Percentiles rank a stretch among this genome's conserved stretches.
Conservation (phyloP, 2,329 filamentous ascomycete species). For the Ophiostoma triangulosporum region DNA sequence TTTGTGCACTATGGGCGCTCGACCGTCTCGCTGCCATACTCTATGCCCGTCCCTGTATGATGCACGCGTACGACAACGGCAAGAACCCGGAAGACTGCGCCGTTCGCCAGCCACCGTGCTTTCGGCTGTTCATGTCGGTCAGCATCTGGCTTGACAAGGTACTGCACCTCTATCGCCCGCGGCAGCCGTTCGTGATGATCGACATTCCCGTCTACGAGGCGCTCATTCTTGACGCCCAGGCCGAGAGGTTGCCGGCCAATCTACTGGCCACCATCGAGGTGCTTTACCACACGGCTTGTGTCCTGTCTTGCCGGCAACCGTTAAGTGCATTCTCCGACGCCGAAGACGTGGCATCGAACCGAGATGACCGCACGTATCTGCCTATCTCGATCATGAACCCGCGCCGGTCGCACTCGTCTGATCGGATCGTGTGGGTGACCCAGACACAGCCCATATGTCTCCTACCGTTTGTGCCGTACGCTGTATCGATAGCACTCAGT, state of each 20-base stretch:
- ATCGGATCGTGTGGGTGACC: conserved; percentile 42
- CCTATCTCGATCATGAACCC: conserved; percentile 37
- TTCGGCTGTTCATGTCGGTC: conserved; percentile 42
- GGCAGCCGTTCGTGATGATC: conserved; percentile 33
- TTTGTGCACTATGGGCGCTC: conserved; percentile 47
- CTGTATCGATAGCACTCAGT: conserved; percentile 45
- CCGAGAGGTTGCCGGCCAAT: conserved; percentile 33
- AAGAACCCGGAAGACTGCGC: conserved; percentile 39
- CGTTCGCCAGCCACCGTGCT: conserved; percentile 36
- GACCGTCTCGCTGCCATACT: conserved; percentile 46
- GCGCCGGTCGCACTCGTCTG: conserved; percentile 42
- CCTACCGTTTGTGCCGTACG: conserved; percentile 48
- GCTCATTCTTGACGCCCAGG: conserved; percentile 41
- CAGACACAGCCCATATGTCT: conserved; percentile 37
- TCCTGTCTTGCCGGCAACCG: conserved; percentile 45
- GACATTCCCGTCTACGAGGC: conserved; percentile 44
- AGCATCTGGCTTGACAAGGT: conserved; percentile 43
- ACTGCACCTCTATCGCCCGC: conserved; percentile 46
- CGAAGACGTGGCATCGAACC: conserved; percentile 19
- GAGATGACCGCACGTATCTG: conserved; percentile 25
- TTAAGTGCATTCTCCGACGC: conserved; percentile 19
- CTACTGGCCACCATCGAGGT: conserved; percentile 45
- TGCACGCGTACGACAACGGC: conserved; percentile 48
- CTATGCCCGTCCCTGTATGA: conserved; percentile 44
- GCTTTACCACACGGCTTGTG: conserved; percentile 50